Evolutionary conservation across 805 yeast genomes (phyloP), one percentile per base, ranked within the genome.

Genomic region (Starmera pachycereana): DNA sequence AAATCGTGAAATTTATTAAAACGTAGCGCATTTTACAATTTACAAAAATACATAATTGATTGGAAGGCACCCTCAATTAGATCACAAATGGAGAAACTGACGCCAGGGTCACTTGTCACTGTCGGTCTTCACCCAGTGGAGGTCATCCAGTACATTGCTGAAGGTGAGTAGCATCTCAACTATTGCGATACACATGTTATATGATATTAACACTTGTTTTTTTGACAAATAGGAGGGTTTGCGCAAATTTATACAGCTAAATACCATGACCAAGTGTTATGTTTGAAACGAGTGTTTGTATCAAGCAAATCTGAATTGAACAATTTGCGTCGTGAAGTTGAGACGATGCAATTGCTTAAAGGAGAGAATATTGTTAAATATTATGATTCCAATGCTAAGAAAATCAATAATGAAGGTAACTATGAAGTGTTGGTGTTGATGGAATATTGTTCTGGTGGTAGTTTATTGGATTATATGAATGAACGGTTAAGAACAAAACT

Each of bases 401-500:
- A 85, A 40, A 53, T 74, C 28, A 61, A 62, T 27, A 22, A 8
- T 22, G 62, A 62, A 27, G 58, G 58, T 9, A 76, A 75, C 1
- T 92, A 86, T 58, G 97, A 90, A 61, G 97, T 92, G 8, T 67
- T 90, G 40, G 76, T 90, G 34, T 67, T 90, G 47, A 92, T 90
- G 97, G 98, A 90, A 59, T 74, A 81, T 51, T 90, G 98, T 57
- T 81, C 95, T 10, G 84, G 83, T 57, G 74, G 82, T 46, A 86
- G 95, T 13, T 72, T 95, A 36, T 69, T 90, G 44, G 96, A 92
- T 56, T 89, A 72, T 55, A 89, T 90, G 97, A 92, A 90, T 61
- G 72, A 81, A 14, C 71, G 89, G 39, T 71, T 90, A 41, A 76
- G 83, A 46, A 81, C 86, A 11, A 90, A 89, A 56, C 68, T 90